phyloP scores from a whole-genome alignment of 306 rosid species.

The Vigna nakashimae region DNA sequence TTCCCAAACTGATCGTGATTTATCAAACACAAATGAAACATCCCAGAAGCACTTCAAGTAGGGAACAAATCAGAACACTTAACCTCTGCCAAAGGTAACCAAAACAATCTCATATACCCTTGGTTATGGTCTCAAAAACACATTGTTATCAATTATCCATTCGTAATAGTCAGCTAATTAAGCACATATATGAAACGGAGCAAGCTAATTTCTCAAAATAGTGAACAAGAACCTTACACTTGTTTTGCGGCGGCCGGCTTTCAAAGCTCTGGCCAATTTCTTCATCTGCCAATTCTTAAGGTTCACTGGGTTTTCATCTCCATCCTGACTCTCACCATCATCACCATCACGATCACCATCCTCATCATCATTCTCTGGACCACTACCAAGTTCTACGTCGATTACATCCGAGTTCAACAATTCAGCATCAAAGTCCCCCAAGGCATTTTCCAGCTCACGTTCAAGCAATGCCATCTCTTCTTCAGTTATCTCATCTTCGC shows the following conservation, averaged over 20 bases:
- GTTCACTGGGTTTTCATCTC: slow-evolving; percentile 47
- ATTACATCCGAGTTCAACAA: not conserved
- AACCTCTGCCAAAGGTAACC: not conserved
- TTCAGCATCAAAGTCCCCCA: slow-evolving; percentile 56
- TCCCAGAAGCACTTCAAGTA: slow-evolving; percentile 20
- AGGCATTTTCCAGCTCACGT: slow-evolving; percentile 61
- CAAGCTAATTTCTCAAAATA: not conserved
- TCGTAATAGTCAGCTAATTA: not conserved
- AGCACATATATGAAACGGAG: slow-evolving; percentile 9
- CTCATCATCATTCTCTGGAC: not conserved
- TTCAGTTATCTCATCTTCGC: slow-evolving; percentile 60
- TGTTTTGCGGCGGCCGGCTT: slow-evolving; percentile 83
- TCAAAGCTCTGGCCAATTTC: slow-evolving; percentile 80
- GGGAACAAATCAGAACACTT: slow-evolving; percentile 8
- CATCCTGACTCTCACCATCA: slow-evolving; percentile 44
- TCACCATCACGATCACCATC: not conserved
- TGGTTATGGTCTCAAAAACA: slow-evolving; percentile 1
- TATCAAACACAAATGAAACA: slow-evolving; percentile 12
- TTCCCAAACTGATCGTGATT: slow-evolving; percentile 8
- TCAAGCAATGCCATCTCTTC: slow-evolving; percentile 73
- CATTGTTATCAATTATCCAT: not conserved
- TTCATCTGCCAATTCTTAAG: slow-evolving; percentile 86
- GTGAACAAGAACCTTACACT: slow-evolving; percentile 57
- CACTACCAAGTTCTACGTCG: not conserved
- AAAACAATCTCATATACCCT: slow-evolving; percentile 1